These are phyloP conservation scores for Lobosporangium transversale DNA, from an alignment of 192 early-diverging fungal species.

Conservation along the genomic window DNA sequence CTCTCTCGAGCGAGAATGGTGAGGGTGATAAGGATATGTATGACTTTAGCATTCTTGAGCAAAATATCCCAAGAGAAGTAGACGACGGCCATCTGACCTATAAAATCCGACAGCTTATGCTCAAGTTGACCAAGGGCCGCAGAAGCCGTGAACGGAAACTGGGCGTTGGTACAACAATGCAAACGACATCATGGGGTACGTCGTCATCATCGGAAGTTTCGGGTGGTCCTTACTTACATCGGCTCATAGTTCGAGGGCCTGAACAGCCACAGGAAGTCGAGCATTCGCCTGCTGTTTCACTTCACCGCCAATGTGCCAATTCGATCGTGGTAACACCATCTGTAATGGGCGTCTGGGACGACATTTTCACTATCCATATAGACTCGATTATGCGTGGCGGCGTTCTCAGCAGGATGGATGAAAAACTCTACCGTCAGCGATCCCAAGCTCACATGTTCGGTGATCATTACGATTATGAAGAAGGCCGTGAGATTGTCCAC, in stretches of 20 bases:
- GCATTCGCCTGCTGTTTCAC: conserved; percentile 28
- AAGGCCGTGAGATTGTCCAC: not conserved
- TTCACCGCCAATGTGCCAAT: conserved; percentile 42
- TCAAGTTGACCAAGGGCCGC: conserved; percentile 31
- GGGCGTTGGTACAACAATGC: not conserved
- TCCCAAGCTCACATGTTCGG: not conserved
- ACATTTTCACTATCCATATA: conserved; percentile 26
- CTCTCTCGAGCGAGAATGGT: conserved; percentile 5
- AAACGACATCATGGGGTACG: not conserved
- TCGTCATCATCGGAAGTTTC: not conserved
- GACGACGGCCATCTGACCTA: not conserved
- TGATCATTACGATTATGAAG: not conserved
- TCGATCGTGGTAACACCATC: conserved; percentile 34
- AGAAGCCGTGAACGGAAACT: conserved; percentile 33
- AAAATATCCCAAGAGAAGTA: not conserved
- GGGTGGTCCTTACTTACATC: conserved; percentile 7
- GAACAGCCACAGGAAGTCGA: conserved; percentile 32
- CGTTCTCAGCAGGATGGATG: conserved; percentile 10
- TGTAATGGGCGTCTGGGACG: conserved; percentile 35
- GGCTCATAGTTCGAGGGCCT: conserved; percentile 23
- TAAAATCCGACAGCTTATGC: conserved; percentile 39
- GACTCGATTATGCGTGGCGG: conserved; percentile 32
- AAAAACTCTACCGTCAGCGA: not conserved
- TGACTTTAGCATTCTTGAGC: conserved; percentile 3
- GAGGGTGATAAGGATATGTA: conserved; percentile 33